Evolutionary conservation across 768 basidiomycete species (phyloP).

Genomic region (Lactarius sp.): DNA sequence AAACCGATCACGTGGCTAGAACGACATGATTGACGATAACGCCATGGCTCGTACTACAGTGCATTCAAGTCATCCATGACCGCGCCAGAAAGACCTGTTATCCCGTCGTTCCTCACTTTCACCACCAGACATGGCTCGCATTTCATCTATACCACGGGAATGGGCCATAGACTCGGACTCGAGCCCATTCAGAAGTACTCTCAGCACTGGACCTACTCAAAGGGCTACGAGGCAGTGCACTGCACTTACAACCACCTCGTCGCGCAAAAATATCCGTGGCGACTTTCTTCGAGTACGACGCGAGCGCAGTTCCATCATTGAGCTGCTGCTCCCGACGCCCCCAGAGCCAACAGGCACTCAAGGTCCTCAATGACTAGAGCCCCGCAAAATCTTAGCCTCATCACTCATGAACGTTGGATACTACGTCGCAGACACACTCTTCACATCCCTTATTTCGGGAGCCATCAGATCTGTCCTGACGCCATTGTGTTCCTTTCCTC

Average conservation of each 20-base stretch:
- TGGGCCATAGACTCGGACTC: background rate
- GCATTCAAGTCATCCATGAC: too few species aligned
- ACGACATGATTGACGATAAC: too few species aligned
- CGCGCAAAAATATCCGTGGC: background rate
- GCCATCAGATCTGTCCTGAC: slow-evolving; percentile 44
- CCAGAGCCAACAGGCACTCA: background rate
- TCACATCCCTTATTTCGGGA: slow-evolving; percentile 35
- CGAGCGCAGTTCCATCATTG: background rate
- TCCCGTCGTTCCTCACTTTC: background rate
- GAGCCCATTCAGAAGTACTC: background rate
- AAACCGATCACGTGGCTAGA: too few species aligned
- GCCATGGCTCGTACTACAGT: too few species aligned
- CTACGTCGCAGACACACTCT: slow-evolving; percentile 48
- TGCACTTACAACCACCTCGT: background rate
- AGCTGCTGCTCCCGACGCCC: background rate
- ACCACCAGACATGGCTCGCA: slow-evolving; percentile 7
- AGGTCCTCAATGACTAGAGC: background rate
- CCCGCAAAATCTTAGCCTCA: background rate
- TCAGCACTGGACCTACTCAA: background rate
- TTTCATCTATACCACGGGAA: background rate
- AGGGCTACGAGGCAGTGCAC: slow-evolving; percentile 3
- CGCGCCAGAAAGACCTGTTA: background rate
- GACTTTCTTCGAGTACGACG: slow-evolving; percentile 3
- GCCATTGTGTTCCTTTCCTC: slow-evolving; percentile 61
- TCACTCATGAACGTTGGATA: background rate